These are phyloP conservation scores for Hypoxylon sp. DNA, from an alignment of 2,329 filamentous ascomycete species.

Conservation along the genomic window DNA sequence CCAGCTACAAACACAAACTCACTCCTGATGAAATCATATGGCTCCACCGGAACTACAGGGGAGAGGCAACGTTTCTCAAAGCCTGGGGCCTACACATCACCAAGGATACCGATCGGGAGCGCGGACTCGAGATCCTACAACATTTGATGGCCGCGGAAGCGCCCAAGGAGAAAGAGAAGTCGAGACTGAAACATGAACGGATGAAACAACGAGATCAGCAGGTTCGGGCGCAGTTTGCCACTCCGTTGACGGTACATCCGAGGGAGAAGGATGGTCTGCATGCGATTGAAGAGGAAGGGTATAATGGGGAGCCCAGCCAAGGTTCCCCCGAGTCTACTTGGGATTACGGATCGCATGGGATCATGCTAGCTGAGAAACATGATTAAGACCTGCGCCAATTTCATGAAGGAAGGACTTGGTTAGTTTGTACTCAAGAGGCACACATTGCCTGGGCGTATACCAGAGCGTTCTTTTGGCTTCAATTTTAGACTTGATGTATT, in stretches of 20 bases:
- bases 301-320: no score
- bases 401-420: no score
- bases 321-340: no score
- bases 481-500: no score
- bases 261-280: conserved; percentile 5
- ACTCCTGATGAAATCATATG: conserved; percentile 24
- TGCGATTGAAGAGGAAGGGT: conserved; percentile 16
- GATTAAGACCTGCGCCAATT: no score
- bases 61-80: conserved; percentile 30
- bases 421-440: no score
- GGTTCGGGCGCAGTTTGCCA: not conserved
- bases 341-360: no score
- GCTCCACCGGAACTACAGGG: conserved; percentile 32
- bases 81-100: conserved; percentile 29
- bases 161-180: conserved; percentile 5
- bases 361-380: no score
- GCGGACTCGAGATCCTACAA: conserved; percentile 21
- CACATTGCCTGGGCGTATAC: no score
- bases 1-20: conserved; percentile 2
- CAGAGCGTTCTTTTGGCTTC: no score
- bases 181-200: not conserved
- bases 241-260: not conserved
- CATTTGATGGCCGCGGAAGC: conserved; percentile 25
- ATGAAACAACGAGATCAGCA: conserved; percentile 2
- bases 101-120: conserved; percentile 17